Evolutionary conservation across 768 basidiomycete species (phyloP), one percentile per base, ranked within the genome.

Genomic region (Panellus pusillus): DNA sequence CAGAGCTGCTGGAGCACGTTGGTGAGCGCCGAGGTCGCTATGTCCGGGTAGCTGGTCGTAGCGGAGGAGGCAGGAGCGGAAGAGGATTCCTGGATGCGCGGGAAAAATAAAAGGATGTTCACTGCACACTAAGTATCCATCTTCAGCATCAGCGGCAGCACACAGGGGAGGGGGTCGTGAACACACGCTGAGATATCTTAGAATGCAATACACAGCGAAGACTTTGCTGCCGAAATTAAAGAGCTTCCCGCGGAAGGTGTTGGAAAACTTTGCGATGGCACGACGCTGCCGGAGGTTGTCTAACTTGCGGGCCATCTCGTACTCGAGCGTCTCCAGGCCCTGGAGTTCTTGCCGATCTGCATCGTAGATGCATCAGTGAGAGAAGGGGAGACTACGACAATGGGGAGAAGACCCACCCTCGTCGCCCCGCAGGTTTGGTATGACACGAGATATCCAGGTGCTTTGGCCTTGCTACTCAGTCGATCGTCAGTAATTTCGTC

Each of bases 131-230:
- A 57, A 5, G 54, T 24, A n/a, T 28, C 43, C 41, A 8, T 29
- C 12, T 28, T 50, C 51, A 50, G 44, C 43, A 9, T 49, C 40
- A 41, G n/a, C 19, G 9, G 13, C 28, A 11, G 13, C 15, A 45
- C 24, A 31, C 15, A 15, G 15, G 27, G 20, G 57, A 40, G 37
- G 17, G 42, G 42, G 35, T 2, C 24, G 6, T 43, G 27, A 24
- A 74, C 84, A 61, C 63, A 87, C 89, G 54, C 75, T 84, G 61
- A 83, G 55, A 37, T 84, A 77, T 45, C 89, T 79, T 31, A 82
- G 72, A 4, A 81, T 65, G 60, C 87, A 91, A 65, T 90, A 91
- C 3, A 81, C 52, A 11, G 85, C 86, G 65, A 90, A 89, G 6
- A 81, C 15, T 12, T 73, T 67, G 24, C 82, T 80, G 1, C 77